These are phyloP conservation scores for Cercospora berteroae DNA, from an alignment of 2,329 filamentous ascomycete genomes.

Conservation along the genomic window DNA sequence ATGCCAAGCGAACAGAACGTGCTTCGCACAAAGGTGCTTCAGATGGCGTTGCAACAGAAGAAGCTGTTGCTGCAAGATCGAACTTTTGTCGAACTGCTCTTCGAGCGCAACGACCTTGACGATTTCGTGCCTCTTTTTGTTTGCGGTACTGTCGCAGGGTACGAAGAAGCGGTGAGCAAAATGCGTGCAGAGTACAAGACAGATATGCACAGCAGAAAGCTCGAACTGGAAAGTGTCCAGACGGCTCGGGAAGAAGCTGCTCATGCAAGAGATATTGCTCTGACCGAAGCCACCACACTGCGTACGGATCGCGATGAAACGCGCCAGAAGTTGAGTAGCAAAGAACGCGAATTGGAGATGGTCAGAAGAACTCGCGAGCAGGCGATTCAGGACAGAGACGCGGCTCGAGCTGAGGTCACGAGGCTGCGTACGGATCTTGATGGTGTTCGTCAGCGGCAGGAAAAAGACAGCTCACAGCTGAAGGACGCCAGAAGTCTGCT, in stretches of 20 bases:
- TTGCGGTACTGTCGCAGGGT: neutral
- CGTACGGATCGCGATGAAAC: neutral
- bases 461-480: neutral
- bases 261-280: neutral
- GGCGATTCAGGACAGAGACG: neutral
- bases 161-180: too few species aligned
- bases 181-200: neutral
- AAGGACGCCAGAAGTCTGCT: neutral
- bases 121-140: slow-evolving; percentile 2
- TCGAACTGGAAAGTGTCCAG: neutral
- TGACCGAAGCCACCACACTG: neutral
- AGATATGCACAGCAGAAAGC: neutral
- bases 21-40: slow-evolving; percentile 3
- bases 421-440: neutral
- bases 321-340: neutral
- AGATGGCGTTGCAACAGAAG: neutral
- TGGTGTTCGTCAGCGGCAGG: neutral
- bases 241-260: neutral
- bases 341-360: neutral
- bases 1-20: neutral
- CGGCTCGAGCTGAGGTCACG: neutral
- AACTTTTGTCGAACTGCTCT: slow-evolving; percentile 1
- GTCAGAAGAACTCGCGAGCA: neutral
- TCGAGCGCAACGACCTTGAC: neutral
- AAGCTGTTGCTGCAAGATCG: neutral